These are phyloP conservation scores for Beauveria sp. DNA, from an alignment of 2,329 filamentous ascomycete genomes.

Conservation along the genomic window DNA sequence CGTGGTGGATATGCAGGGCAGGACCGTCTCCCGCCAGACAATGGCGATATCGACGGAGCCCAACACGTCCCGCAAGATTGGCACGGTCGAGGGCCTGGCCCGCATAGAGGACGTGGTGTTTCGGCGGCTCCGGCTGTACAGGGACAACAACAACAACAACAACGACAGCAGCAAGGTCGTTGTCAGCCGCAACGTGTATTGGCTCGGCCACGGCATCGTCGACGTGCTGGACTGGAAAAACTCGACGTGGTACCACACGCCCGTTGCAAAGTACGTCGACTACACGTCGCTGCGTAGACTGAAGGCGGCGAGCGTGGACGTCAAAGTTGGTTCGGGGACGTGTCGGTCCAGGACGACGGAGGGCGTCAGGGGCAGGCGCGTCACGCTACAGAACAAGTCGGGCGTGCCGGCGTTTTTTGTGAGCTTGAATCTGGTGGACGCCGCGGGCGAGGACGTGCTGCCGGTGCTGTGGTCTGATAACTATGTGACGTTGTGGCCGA, in stretches of 20 bases:
- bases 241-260: slow-evolving; percentile 53
- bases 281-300: slow-evolving; percentile 37
- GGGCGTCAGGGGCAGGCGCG: neutral
- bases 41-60: slow-evolving; percentile 30
- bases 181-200: slow-evolving; percentile 54
- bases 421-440: slow-evolving; percentile 40
- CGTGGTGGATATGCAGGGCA: slow-evolving; percentile 41
- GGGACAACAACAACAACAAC: slow-evolving; percentile 16
- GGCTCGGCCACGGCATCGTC: slow-evolving; percentile 35
- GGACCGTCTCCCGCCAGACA: slow-evolving; percentile 26
- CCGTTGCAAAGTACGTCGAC: slow-evolving; percentile 18
- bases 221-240: slow-evolving; percentile 48
- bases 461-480: slow-evolving; percentile 55
- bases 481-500: slow-evolving; percentile 53
- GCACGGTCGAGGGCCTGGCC: slow-evolving; percentile 16
- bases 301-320: slow-evolving; percentile 27
- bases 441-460: slow-evolving; percentile 34
- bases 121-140: slow-evolving; percentile 38
- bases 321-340: slow-evolving; percentile 13
- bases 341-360: slow-evolving; percentile 13
- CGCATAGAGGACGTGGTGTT: slow-evolving; percentile 37
- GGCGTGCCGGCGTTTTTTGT: slow-evolving; percentile 50
- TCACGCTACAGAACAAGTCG: slow-evolving; percentile 45
- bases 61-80: slow-evolving; percentile 31
- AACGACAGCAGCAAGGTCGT: slow-evolving; percentile 11